Evolutionary conservation across 306 rosid species (phyloP).

Genomic region (Casuarina equisetifolia): DNA sequence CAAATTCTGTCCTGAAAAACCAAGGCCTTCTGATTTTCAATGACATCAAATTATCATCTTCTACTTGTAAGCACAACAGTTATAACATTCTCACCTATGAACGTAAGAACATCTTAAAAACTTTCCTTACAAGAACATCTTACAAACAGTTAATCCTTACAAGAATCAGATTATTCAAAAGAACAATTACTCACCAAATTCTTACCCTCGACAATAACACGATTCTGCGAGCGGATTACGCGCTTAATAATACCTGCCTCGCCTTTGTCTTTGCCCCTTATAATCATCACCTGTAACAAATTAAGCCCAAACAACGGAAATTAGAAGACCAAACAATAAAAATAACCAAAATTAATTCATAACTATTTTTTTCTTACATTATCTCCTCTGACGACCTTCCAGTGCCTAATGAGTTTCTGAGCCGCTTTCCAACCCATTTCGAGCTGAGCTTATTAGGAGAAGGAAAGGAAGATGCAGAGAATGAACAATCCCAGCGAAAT

Average conservation of each 20-base stretch:
- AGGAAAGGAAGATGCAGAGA: background rate
- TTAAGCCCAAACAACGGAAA: background rate
- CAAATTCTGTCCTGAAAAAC: background rate
- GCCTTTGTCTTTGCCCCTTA: constrained; percentile 87
- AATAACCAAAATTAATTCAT: background rate
- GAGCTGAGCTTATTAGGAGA: background rate
- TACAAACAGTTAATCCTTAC: background rate
- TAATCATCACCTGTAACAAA: constrained; percentile 74
- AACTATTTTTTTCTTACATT: constrained; percentile 41
- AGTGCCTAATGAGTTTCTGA: constrained; percentile 84
- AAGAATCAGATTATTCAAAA: background rate
- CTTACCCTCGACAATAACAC: constrained; percentile 89
- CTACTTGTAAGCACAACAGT: background rate
- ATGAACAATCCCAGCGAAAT: background rate
- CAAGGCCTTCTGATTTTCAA: background rate
- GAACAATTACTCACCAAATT: constrained; percentile 52
- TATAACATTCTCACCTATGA: background rate
- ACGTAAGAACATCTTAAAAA: background rate
- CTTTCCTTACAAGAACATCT: too few relatives aligned
- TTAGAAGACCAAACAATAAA: background rate
- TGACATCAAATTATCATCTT: background rate
- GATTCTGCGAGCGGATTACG: constrained; percentile 88
- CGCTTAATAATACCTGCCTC: constrained; percentile 80
- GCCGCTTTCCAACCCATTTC: constrained; percentile 99
- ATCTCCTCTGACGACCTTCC: constrained; percentile 91